Base-by-base conservation (phyloP, 1,139 yeast species). In the Nakaseomyces kungkrabaensis region DNA sequence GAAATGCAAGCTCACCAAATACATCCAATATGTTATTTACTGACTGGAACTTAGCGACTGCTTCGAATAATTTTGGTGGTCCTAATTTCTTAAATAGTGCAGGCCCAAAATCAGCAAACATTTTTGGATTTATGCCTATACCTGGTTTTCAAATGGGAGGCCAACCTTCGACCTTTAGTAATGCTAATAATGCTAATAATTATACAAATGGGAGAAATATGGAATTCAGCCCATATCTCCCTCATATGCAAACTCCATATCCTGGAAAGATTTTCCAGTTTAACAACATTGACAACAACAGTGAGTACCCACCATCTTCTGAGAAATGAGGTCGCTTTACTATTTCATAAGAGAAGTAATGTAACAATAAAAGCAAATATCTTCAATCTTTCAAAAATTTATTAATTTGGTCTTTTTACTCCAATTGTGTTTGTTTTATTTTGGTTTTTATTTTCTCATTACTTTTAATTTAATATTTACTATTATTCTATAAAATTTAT, bases 81-180 rank as follows among this genome's bases (percentile, higher is more conserved):
- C 44, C 33, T 11, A 41, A 41, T 41, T 41, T 41, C 34, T 29
- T 41, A 26, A 41, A 41, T 29, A 41, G 44, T 29, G 44, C 44
- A 4, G 44, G 44, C 11, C 44, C 44, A 7, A 41, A 41, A 11
- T 41, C 44, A n/a, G 44, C 25, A 4, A 41, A 41, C 25, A 41
- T 41, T 6, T 41, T 41, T 29, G 44, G 44, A 5, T 41, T 41
- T 26, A 27, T 29, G 34, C 44, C 44, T 5, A 5, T 29, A 10
- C n/a, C 44, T n/a, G 34, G 34, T 11, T 41, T 27, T 41, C 34
- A 24, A 4, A n/a, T 29, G 22, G 44, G 31, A 10, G 32, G 34
- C n/a, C 33, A 27, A 41, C 26, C 26, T 13, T 27, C 22, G 10
- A 29, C n/a, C 24, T n/a, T n/a, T 29, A 27, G 13, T 17, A 27